Evolutionary conservation across 345 rosid genomes (phyloP).

Genomic region (Raphanus raphanistrum): DNA sequence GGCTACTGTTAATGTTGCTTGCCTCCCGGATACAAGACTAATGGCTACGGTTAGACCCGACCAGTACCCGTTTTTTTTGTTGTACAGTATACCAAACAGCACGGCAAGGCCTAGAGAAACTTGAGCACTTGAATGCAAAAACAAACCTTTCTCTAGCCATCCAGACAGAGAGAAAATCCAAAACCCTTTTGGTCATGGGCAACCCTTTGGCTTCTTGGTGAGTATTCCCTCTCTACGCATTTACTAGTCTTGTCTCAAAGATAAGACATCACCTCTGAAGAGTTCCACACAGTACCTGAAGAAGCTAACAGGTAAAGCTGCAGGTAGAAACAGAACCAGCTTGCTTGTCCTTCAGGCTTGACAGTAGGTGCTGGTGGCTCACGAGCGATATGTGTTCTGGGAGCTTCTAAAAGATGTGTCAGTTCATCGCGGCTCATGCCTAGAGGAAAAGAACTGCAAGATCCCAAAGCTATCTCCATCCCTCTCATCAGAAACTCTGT

Average conservation of each 20-base stretch:
- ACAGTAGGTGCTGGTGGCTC: slow-evolving; percentile 39
- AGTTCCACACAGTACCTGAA: slow-evolving; percentile 55
- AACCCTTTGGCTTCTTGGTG: slow-evolving; percentile 9
- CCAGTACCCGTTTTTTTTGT: slow-evolving; percentile 65
- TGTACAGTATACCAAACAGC: slow-evolving; percentile 55
- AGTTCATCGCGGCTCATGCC: slow-evolving; percentile 43
- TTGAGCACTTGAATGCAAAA: slow-evolving; percentile 57
- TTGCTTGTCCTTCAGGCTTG: slow-evolving; percentile 36
- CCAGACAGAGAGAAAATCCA: slow-evolving; percentile 25
- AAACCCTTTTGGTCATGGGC: slow-evolving; percentile 14
- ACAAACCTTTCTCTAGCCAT: slow-evolving; percentile 43
- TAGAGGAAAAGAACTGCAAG: slow-evolving; percentile 54
- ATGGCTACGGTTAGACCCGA: slow-evolving; percentile 75
- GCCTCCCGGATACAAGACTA: slow-evolving; percentile 55
- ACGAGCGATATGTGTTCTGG: slow-evolving; percentile 35
- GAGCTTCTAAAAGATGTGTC: slow-evolving; percentile 26
- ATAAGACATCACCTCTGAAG: slow-evolving; percentile 44
- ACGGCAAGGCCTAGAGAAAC: slow-evolving; percentile 66
- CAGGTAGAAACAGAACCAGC: slow-evolving; percentile 33
- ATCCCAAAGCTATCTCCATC: slow-evolving; percentile 50
- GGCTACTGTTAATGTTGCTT: slow-evolving; percentile 54
- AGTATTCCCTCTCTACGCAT: slow-evolving; percentile 5
- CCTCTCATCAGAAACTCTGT: slow-evolving; percentile 56
- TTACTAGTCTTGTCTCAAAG: slow-evolving; percentile 14
- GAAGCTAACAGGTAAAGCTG: slow-evolving; percentile 52